Percentiles rank a stretch among this genome's conserved stretches.
phyloP scores from a whole-genome alignment of 352 stramenopile species.

The Globisporangium radiosum region DNA sequence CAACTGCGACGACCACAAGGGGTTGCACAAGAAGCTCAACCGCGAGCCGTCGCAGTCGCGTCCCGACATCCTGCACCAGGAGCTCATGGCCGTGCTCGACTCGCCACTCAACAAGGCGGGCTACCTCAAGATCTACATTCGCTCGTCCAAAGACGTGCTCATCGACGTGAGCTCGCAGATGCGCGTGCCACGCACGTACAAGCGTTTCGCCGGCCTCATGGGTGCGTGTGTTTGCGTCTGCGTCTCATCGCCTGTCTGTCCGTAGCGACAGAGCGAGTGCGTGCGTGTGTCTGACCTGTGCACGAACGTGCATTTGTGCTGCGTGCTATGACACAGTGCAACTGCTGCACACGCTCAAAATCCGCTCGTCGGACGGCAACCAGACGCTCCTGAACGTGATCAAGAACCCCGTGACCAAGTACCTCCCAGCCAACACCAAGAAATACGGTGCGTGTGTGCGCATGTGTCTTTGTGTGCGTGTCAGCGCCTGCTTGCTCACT shows the following conservation, averaged over 20 bases:
- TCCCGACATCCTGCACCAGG: slow-evolving; percentile 99
- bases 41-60: slow-evolving; percentile 96
- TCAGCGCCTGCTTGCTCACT: no score
- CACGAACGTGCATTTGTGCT: neutral
- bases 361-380: slow-evolving; percentile 95
- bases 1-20: slow-evolving; percentile 99
- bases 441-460: slow-evolving; percentile 79
- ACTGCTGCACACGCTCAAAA: slow-evolving; percentile 99
- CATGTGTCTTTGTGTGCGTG: neutral
- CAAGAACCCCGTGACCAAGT: slow-evolving; percentile 97
- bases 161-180: slow-evolving; percentile 98
- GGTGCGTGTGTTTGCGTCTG: slow-evolving; percentile 35
- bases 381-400: slow-evolving; percentile 98
- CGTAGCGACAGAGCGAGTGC: no score
- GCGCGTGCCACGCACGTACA: slow-evolving; percentile 98
- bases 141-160: slow-evolving; percentile 95
- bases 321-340: slow-evolving; percentile 80
- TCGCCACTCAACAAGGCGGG: slow-evolving; percentile 99
- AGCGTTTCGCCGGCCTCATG: slow-evolving; percentile 96
- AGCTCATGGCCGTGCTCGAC: slow-evolving; percentile 98
- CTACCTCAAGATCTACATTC: slow-evolving; percentile 97
- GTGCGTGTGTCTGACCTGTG: no score
- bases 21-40: slow-evolving; percentile 93
- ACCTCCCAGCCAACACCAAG: slow-evolving; percentile 93
- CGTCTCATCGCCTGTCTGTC: no score